A percentile compares a stretch with the other conserved stretches of the same genome.
Evolutionary conservation across 352 stramenopile species (phyloP).

Genomic region (Thalassiosira livingstoniorum): DNA sequence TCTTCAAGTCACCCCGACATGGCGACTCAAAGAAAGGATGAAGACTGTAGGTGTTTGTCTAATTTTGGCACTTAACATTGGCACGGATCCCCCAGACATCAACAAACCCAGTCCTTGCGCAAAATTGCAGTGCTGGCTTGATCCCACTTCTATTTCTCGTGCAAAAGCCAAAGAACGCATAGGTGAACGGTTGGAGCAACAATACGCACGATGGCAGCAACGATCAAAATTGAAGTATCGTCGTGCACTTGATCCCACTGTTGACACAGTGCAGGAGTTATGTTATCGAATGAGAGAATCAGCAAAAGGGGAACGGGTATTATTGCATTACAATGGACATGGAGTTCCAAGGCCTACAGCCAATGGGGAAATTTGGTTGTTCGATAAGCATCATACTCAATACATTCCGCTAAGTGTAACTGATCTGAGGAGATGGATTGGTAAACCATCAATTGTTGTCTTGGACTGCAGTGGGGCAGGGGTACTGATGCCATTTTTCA

Average conservation of each 20-base stretch:
- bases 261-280: constrained; percentile 94
- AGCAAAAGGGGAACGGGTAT: constrained; percentile 93
- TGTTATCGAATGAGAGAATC: constrained; percentile 92
- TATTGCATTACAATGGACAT: constrained; percentile 99
- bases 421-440: constrained; percentile 93
- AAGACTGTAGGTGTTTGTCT: constrained; percentile 92
- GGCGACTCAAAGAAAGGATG: constrained; percentile 88
- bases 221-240: constrained; percentile 90
- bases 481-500: constrained; percentile 95
- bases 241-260: constrained; percentile 95
- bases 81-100: constrained; percentile 97
- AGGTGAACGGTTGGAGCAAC: constrained; percentile 88
- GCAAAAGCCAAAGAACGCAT: constrained; percentile 97
- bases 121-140: constrained; percentile 98
- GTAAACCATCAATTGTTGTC: constrained; percentile 93
- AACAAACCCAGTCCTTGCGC: constrained; percentile 95
- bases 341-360: constrained; percentile 96
- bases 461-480: constrained; percentile 98
- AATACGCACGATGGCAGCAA: constrained; percentile 96
- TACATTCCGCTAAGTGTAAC: constrained; percentile 98
- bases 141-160: constrained; percentile 93
- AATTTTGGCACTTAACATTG: constrained; percentile 97
- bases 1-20: constrained; percentile 75
- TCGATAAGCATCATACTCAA: constrained; percentile 99
- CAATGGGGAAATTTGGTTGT: constrained; percentile 99